phyloP scores from a whole-genome alignment of 2,329 filamentous ascomycete genomes.

The Purpureocillium lavendulum region DNA sequence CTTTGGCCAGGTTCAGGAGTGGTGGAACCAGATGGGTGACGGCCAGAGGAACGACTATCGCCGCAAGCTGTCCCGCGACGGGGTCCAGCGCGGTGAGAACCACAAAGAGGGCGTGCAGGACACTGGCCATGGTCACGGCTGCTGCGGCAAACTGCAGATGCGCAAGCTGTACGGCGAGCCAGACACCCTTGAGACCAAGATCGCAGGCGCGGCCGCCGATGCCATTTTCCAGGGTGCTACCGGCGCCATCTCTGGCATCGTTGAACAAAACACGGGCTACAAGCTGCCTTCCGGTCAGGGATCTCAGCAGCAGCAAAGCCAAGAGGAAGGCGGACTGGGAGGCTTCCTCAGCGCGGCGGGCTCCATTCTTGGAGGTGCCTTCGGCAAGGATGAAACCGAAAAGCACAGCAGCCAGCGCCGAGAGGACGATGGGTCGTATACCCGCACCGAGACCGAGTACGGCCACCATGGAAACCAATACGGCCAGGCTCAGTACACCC shows the following conservation, averaged over 20 bases:
- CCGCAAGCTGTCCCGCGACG: conserved; percentile 65
- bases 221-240: conserved; percentile 51
- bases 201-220: conserved; percentile 46
- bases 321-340: conserved; percentile 57
- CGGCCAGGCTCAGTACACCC: conserved; percentile 50
- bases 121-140: conserved; percentile 78
- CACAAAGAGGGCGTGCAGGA: conserved; percentile 82
- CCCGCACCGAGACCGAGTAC: conserved; percentile 53
- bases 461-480: conserved; percentile 49
- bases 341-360: conserved; percentile 64
- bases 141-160: conserved; percentile 69
- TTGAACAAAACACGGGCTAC: conserved; percentile 37
- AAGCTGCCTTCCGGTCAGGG: conserved; percentile 24
- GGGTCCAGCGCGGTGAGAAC: conserved; percentile 70
- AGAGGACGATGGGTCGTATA: conserved; percentile 52
- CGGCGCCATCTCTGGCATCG: conserved; percentile 38
- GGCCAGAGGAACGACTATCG: conserved; percentile 59
- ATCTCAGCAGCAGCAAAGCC: conserved; percentile 26
- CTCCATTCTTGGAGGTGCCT: conserved; percentile 55
- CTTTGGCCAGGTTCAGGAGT: conserved; percentile 72
- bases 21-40: conserved; percentile 67
- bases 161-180: conserved; percentile 52
- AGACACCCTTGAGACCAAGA: conserved; percentile 45
- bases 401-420: conserved; percentile 43
- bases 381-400: conserved; percentile 47